Percentiles rank a stretch among this genome's conserved stretches.
phyloP scores from a whole-genome alignment of 148 eudicot genomes.

The Nyssa sinensis region DNA sequence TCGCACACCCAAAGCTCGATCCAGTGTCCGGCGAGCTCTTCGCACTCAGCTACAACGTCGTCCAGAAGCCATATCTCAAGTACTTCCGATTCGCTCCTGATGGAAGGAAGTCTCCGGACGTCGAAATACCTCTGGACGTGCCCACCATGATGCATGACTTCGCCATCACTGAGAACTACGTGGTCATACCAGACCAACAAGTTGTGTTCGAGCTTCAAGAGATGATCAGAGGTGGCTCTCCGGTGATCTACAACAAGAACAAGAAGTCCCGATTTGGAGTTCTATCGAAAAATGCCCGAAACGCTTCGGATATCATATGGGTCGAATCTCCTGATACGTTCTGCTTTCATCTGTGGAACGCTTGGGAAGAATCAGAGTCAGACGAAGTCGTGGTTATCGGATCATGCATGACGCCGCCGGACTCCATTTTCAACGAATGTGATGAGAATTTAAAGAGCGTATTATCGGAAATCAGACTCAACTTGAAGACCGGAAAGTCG shows the following conservation, averaged over 20 bases:
- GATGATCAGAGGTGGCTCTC: conserved; percentile 61
- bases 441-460: conserved; percentile 50
- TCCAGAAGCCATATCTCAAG: conserved; percentile 56
- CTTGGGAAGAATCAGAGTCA: conserved; percentile 59
- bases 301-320: conserved; percentile 43
- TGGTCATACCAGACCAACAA: conserved; percentile 67
- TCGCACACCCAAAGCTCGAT: conserved; percentile 82
- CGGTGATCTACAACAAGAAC: conserved; percentile 51
- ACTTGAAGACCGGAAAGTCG: conserved; percentile 50
- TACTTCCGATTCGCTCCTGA: conserved; percentile 42
- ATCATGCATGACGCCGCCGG: conserved; percentile 79
- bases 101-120: conserved; percentile 56
- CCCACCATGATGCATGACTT: conserved; percentile 83
- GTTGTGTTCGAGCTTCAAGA: conserved; percentile 59
- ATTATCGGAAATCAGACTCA: conserved; percentile 60
- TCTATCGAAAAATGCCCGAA: conserved; percentile 31
- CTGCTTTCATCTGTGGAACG: conserved; percentile 79
- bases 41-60: conserved; percentile 66
- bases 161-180: conserved; percentile 66
- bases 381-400: conserved; percentile 69
- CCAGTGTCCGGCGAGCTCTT: conserved; percentile 49
- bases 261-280: conserved; percentile 62
- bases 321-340: conserved; percentile 52
- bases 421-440: conserved; percentile 68
- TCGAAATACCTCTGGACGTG: conserved; percentile 44